Base-by-base conservation (phyloP, 176 grass and related monocot genomes). In the Lolium perenne region DNA sequence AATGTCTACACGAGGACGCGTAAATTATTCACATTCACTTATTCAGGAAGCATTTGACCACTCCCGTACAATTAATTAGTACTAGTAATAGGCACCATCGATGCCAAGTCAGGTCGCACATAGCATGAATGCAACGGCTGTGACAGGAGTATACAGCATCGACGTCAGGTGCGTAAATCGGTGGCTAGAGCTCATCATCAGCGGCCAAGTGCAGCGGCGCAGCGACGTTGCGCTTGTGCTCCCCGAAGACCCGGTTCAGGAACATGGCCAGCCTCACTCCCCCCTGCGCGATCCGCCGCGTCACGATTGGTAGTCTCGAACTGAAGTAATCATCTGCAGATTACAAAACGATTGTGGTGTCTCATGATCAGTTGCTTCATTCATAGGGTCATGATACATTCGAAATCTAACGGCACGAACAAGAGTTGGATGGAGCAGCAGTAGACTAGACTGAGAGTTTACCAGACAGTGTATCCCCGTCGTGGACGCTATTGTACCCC, bases 221-320 rank as follows among this genome's bases (percentile, higher is more conserved):
- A 14, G 65, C 20, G 0, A 55, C 73, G 58, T 86, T 83, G 41
- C 21, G 38, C 80, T 89, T 89, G 80, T 90, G 83, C 45, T 85
- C 21, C 7, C 91, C 91, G 68, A 98, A 98, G 61, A 87, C 82
- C 55, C 82, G 62, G 82, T 98, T 98, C 38, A 98, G 84, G 85
- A 88, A 89, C 95, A 98, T 92, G 71, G 91, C 93, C 35, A 98
- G 85, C 79, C 95, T 72, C 66, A 98, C 89, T 74, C 95, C 95
- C 3, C 93, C 95, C 77, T 95, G 91, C 29, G 91, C 89, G 58
- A 98, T 95, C 58, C 95, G 86, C n/a, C 89, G 81, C 5, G 91
- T 68, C 29, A 95, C 83, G 83, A 95, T 85, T 40, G 89, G 91
- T 5, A 98, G 88, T 83, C 93, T 91, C 23, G 93, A 92, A 7